Evolutionary conservation across 148 eudicot genomes (phyloP).

Genomic region (Vaccinium myrtillus): DNA sequence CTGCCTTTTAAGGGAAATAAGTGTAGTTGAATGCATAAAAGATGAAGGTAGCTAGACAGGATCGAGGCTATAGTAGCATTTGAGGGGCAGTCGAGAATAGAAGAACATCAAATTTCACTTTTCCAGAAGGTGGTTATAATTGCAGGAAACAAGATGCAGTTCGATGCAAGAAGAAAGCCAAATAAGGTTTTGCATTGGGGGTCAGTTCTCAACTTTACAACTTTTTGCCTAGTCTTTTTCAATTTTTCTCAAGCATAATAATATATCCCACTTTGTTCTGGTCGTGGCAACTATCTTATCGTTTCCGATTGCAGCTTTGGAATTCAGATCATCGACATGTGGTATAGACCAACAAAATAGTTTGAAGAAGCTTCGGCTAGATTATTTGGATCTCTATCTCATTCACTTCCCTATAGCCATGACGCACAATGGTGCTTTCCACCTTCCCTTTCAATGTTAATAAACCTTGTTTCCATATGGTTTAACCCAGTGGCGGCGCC

Average conservation of each 20-base stretch:
- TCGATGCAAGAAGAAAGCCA: not conserved
- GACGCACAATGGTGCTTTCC: constrained; percentile 66
- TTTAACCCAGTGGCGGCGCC: not conserved
- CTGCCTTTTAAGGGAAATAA: not conserved
- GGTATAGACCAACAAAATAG: constrained; percentile 82
- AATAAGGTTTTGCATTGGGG: too few relatives aligned
- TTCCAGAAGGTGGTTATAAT: not conserved
- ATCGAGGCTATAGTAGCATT: not conserved
- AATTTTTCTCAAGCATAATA: too few relatives aligned
- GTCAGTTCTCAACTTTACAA: too few relatives aligned
- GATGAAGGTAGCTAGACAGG: not conserved
- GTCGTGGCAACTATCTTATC: not conserved
- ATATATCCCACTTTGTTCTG: not conserved
- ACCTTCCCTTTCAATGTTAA: not conserved
- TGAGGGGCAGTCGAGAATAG: not conserved
- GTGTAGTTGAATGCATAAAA: not conserved
- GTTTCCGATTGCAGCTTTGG: constrained; percentile 64
- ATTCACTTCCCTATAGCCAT: constrained; percentile 92
- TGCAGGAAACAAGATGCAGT: not conserved
- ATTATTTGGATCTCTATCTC: constrained; percentile 80
- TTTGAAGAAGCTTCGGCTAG: constrained; percentile 74
- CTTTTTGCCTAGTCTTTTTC: too few relatives aligned
- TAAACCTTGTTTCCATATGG: constrained; percentile 8
- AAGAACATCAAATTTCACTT: not conserved
- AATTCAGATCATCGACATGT: constrained; percentile 97